Percentiles rank a stretch among this genome's conserved stretches.
phyloP scores from a whole-genome alignment of 2,329 filamentous ascomycete genomes.

The Thermothelomyces thermophilus region DNA sequence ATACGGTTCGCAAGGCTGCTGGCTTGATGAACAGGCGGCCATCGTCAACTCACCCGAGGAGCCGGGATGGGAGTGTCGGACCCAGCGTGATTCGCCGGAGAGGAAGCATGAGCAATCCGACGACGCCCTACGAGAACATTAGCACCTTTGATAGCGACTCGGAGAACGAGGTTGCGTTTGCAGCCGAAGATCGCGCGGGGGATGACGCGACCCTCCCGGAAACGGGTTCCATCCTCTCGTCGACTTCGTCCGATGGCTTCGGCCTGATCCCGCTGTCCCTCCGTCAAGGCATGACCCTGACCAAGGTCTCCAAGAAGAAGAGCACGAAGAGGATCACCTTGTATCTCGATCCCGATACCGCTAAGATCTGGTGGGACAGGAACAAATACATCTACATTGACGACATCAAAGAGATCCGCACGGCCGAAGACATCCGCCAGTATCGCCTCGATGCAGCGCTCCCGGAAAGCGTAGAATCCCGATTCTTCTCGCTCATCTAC shows the following conservation, averaged over 20 bases:
- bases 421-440: conserved; percentile 76
- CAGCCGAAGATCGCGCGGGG: conserved; percentile 40
- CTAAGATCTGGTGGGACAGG: conserved; percentile 83
- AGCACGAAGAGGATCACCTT: conserved; percentile 64
- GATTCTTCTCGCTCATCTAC: conserved; percentile 90
- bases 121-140: conserved; percentile 39
- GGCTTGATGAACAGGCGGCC: conserved; percentile 59
- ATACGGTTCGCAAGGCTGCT: conserved; percentile 38
- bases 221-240: conserved; percentile 43
- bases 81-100: conserved; percentile 74
- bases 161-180: conserved; percentile 25
- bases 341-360: conserved; percentile 72
- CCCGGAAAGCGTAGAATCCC: conserved; percentile 57
- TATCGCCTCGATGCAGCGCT: conserved; percentile 80
- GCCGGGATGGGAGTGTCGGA: conserved; percentile 80
- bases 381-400: conserved; percentile 88
- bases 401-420: conserved; percentile 85
- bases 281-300: conserved; percentile 69
- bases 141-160: conserved; percentile 37
- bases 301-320: conserved; percentile 85
- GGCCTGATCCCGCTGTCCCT: conserved; percentile 60
- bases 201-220: conserved; percentile 41
- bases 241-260: conserved; percentile 33
- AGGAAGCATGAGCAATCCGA: conserved; percentile 68
- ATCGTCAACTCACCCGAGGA: conserved; percentile 69